phyloP scores from a whole-genome alignment of 2,329 filamentous ascomycete species.

The Aspergillus novofumigatus region DNA sequence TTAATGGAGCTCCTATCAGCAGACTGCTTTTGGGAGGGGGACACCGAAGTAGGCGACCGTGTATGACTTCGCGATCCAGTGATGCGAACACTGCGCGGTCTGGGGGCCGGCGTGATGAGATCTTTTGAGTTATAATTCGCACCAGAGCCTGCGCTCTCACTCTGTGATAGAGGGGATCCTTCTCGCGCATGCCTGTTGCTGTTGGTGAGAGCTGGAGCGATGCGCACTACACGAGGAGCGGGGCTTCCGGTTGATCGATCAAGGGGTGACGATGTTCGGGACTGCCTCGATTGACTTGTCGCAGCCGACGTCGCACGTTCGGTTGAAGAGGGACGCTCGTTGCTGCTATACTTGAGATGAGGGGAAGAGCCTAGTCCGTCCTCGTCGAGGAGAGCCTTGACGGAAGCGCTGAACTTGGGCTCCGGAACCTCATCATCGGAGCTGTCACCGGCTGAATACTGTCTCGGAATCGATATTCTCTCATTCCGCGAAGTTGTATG shows the following conservation, averaged over 20 bases:
- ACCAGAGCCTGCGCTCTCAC: slow-evolving; percentile 27
- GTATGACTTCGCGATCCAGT: slow-evolving; percentile 39
- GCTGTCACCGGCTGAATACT: slow-evolving; percentile 65
- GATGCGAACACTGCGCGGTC: slow-evolving; percentile 41
- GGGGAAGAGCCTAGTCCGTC: slow-evolving; percentile 50
- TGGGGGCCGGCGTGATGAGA: slow-evolving; percentile 46
- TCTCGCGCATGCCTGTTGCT: slow-evolving; percentile 32
- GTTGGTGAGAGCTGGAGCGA: slow-evolving; percentile 30
- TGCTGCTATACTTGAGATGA: slow-evolving; percentile 27
- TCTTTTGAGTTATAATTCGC: slow-evolving; percentile 27
- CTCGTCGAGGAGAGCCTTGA: slow-evolving; percentile 71
- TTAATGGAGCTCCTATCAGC: slow-evolving; percentile 25
- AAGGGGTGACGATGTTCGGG: slow-evolving; percentile 34
- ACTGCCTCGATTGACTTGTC: slow-evolving; percentile 30
- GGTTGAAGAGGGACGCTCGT: slow-evolving; percentile 20
- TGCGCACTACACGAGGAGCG: slow-evolving; percentile 38
- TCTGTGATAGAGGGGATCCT: slow-evolving; percentile 36
- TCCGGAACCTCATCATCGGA: slow-evolving; percentile 91
- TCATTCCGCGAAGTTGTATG: slow-evolving; percentile 14
- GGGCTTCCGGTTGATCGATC: slow-evolving; percentile 40
- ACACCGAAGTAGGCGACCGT: slow-evolving; percentile 37
- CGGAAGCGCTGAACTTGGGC: slow-evolving; percentile 87
- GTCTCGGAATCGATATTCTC: slow-evolving; percentile 20
- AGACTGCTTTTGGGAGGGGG: slow-evolving; percentile 32
- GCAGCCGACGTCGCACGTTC: slow-evolving; percentile 22